Base-by-base conservation (phyloP, 2,329 filamentous ascomycete species). In the Trichophyton rubrum region DNA sequence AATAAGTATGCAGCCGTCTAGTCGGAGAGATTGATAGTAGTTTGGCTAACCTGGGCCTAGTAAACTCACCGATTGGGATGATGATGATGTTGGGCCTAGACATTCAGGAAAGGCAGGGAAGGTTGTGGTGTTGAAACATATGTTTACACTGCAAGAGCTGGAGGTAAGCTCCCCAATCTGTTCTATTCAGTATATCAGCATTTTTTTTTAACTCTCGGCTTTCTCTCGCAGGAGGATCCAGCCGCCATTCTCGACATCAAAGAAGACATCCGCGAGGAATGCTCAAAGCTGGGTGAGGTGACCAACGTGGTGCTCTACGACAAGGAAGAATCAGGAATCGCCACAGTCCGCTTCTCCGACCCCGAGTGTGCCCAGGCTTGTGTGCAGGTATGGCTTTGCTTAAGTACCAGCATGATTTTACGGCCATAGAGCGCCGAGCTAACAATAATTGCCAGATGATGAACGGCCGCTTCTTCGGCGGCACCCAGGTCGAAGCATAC, bases 291-390 rank as follows among this genome's bases (percentile, higher is more conserved):
- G 13, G 93, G 93, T 2, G 80, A 86, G 24, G 89, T 97, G 40
- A 95, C 90, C 35, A 96, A 95, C 69, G 89, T 97, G 45, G 85
- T 93, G 2, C 78, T 99, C 15, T 99, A 88, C 71, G 93, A 99
- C 71, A 80, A 86, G 64, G 95, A 99, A 73, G 76, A 82, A 3
- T 87, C 90, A 0, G 93, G 93, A 17, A 82, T 97, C 41, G 87
- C 91, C 7, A 91, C 85, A 59, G 88, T 99, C 64, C 85, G 87
- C 67, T 99, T 96, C 76, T 78, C 80, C 60, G 84, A 87, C 43
- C 77, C 82, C 3, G 83, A 87, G 62, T 82, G 86, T 1, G 92
- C 91, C 2, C 78, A 78, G 61, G 84, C 82, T 7, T 96, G 90
- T 70, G 83, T 92, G 45, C 68, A 70, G 66, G 76, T 79, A 69